Evolutionary conservation across 208 protist species (phyloP).

Genomic region (Acanthamoeba triangularis): DNA sequence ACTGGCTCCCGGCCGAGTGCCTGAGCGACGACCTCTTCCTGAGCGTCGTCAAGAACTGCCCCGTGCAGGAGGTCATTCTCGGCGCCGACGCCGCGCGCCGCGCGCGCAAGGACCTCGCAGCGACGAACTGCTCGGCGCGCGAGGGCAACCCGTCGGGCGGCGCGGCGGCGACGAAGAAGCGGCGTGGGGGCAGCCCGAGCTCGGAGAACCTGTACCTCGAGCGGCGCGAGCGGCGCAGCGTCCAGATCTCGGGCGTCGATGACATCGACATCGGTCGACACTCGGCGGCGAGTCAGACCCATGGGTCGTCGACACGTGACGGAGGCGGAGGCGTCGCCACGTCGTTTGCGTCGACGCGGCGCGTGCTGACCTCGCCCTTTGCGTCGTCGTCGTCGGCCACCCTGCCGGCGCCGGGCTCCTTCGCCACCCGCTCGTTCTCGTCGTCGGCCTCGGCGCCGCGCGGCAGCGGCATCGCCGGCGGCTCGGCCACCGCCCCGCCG

Average conservation of each 20-base stretch:
- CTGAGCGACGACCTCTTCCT: conserved; percentile 63
- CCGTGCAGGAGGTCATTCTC: conserved; percentile 37
- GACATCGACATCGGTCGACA: not conserved
- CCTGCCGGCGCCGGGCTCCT: not conserved
- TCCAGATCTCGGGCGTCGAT: not conserved
- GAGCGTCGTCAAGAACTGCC: conserved; percentile 35
- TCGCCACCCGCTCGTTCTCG: not conserved
- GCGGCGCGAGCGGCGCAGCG: not conserved
- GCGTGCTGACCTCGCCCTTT: not conserved
- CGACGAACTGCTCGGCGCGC: not conserved
- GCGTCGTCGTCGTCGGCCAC: conserved; percentile 10
- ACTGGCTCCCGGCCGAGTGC: conserved; percentile 36
- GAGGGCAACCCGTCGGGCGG: not conserved
- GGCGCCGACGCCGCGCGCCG: conserved; percentile 21
- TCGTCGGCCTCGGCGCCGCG: not conserved
- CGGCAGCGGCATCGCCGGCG: not conserved
- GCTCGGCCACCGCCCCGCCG: not conserved
- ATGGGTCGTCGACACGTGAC: not conserved
- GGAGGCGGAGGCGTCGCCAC: not conserved
- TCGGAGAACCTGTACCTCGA: conserved; percentile 3
- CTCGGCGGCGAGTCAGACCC: not conserved
- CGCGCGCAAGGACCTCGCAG: not conserved
- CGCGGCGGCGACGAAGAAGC: not conserved
- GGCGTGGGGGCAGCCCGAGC: not conserved
- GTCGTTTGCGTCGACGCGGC: not conserved